phyloP scores from a whole-genome alignment of 1,284 basidiomycete genomes.

The Malassezia dermatis region DNA sequence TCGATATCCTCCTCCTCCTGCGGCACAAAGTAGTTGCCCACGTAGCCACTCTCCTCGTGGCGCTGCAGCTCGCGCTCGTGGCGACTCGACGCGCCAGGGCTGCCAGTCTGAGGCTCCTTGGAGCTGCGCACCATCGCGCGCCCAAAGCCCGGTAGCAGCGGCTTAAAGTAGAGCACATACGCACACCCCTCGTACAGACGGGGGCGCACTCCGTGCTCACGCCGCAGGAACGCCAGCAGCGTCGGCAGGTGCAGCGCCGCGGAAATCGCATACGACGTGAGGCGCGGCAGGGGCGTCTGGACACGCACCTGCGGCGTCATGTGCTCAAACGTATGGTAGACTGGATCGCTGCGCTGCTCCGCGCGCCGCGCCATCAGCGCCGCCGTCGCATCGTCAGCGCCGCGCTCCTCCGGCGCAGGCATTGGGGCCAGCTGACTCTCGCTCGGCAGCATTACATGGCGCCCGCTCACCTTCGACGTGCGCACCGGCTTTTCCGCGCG shows the following conservation, averaged over 20 bases:
- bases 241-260: slow-evolving; percentile 53
- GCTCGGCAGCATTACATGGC: slow-evolving; percentile 79
- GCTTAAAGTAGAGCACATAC: slow-evolving; percentile 84
- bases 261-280: slow-evolving; percentile 66
- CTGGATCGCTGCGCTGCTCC: slow-evolving; percentile 29
- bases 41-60: slow-evolving; percentile 79
- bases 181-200: slow-evolving; percentile 84
- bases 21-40: slow-evolving; percentile 53
- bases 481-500: slow-evolving; percentile 54
- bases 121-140: slow-evolving; percentile 74
- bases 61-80: slow-evolving; percentile 61
- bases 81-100: slow-evolving; percentile 57
- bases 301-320: slow-evolving; percentile 34
- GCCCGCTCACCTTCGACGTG: slow-evolving; percentile 81
- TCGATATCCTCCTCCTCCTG: slow-evolving; percentile 42
- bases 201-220: slow-evolving; percentile 83
- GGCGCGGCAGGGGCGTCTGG: slow-evolving; percentile 35
- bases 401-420: slow-evolving; percentile 48
- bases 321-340: slow-evolving; percentile 45
- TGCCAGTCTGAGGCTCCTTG: slow-evolving; percentile 53
- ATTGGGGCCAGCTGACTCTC: slow-evolving; percentile 78
- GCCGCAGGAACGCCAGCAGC: slow-evolving; percentile 60
- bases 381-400: slow-evolving; percentile 16
- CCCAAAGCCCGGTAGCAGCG: slow-evolving; percentile 80
- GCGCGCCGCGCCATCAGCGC: slow-evolving; percentile 1